Percentiles rank a stretch among this genome's conserved stretches.
Conservation (phyloP, 306 rosid genomes). For the Malus sylvestris region DNA sequence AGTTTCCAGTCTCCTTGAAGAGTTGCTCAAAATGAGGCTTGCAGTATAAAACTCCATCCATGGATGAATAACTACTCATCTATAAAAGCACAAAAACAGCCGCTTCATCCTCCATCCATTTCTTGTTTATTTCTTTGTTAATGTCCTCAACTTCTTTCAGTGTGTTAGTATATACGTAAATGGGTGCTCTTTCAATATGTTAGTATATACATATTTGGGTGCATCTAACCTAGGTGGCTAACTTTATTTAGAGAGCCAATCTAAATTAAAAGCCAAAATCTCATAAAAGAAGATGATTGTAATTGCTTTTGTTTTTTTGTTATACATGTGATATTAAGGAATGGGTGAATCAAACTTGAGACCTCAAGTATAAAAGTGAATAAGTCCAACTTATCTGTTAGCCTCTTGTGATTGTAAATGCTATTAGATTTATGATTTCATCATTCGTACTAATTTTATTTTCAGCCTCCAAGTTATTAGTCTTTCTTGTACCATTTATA, state of each 20-base stretch:
- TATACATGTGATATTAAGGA: neutral
- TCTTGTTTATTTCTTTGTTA: neutral
- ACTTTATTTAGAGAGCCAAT: too few species aligned
- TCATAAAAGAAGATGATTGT: neutral
- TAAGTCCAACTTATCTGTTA: too few species aligned
- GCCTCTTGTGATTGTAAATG: too few species aligned
- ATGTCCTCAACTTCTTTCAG: neutral
- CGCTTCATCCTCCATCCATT: neutral
- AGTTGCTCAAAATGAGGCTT: constrained; percentile 69
- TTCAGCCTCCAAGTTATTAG: neutral
- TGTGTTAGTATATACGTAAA: too few species aligned
- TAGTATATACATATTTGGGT: too few species aligned
- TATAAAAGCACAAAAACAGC: constrained; percentile 9
- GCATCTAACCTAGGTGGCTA: too few species aligned
- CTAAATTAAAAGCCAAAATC: neutral
- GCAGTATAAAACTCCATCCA: constrained; percentile 62
- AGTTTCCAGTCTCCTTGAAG: constrained; percentile 42
- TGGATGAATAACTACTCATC: constrained; percentile 54
- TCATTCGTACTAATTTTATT: too few species aligned
- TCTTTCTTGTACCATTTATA: too few species aligned
- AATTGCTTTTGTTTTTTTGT: neutral
- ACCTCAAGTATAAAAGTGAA: neutral
- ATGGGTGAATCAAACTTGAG: neutral
- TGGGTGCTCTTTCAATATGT: neutral
- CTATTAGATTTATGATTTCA: too few species aligned